A percentile compares a stretch with the other conserved stretches of the same genome.
phyloP scores from a whole-genome alignment of 139 green algal species.

The Diplosphaera chodatii region DNA sequence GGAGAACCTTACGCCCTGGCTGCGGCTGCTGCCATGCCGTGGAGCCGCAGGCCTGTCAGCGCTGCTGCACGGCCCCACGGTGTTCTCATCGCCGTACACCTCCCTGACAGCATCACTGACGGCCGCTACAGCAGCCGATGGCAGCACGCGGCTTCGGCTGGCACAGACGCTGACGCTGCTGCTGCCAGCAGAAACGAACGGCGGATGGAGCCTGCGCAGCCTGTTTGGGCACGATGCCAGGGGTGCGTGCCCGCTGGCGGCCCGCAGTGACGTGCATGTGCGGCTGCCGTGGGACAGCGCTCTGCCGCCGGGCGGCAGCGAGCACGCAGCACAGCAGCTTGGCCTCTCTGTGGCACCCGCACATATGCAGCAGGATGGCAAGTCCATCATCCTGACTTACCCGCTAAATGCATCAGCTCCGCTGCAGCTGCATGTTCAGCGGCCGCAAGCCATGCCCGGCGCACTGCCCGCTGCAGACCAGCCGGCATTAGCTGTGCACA shows the following conservation, averaged over 20 bases:
- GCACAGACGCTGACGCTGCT: conserved; percentile 43
- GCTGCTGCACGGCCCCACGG: conserved; percentile 37
- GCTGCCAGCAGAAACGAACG: conserved; percentile 11
- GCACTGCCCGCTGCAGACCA: no score
- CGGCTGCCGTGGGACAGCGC: not conserved
- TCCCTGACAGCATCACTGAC: conserved; percentile 36
- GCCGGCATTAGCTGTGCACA: not conserved
- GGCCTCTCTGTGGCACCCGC: not conserved
- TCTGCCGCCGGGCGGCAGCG: no score
- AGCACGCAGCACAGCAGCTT: not conserved
- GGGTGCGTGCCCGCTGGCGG: conserved; percentile 29
- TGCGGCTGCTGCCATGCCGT: conserved; percentile 83
- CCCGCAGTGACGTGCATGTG: conserved; percentile 38
- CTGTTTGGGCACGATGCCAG: conserved; percentile 6
- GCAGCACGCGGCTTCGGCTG: conserved; percentile 5
- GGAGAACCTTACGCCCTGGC: conserved; percentile 89
- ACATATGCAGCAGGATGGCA: not conserved
- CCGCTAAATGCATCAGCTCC: not conserved
- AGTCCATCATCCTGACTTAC: not conserved
- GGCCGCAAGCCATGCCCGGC: no score
- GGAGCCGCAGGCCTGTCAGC: conserved; percentile 45
- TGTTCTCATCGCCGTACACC: conserved; percentile 57
- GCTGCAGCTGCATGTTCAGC: not conserved
- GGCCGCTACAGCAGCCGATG: not conserved
- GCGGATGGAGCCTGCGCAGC: conserved; percentile 8